Percentiles rank a stretch among this genome's conserved stretches.
phyloP scores from a whole-genome alignment of 2,329 filamentous ascomycete species.

The Aspergillus arachidicola region DNA sequence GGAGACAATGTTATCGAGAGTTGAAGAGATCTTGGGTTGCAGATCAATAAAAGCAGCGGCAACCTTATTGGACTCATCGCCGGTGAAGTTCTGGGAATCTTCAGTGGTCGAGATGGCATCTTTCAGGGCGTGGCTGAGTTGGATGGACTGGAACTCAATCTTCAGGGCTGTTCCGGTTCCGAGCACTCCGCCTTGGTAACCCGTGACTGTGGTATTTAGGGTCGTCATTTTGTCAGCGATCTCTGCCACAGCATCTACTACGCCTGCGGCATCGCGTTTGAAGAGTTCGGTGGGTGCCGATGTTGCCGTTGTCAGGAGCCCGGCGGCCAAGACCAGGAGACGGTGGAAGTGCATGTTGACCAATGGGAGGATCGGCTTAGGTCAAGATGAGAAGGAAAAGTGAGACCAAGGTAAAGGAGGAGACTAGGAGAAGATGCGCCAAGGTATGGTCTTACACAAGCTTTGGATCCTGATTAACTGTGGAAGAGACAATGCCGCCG shows the following conservation, averaged over 20 bases:
- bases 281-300: background rate
- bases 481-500: background rate
- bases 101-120: constrained; percentile 12
- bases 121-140: constrained; percentile 14
- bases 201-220: constrained; percentile 21
- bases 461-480: background rate
- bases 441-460: background rate
- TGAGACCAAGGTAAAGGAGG: background rate
- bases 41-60: constrained; percentile 17
- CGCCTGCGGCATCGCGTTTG: constrained; percentile 19
- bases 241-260: constrained; percentile 17
- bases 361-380: too few species aligned
- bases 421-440: too few species aligned
- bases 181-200: constrained; percentile 18
- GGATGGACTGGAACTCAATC: constrained; percentile 19
- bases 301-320: constrained; percentile 11
- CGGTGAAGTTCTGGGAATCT: constrained; percentile 19
- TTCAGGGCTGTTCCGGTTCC: constrained; percentile 19
- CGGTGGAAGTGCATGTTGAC: constrained; percentile 2
- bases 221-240: constrained; percentile 17
- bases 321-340: constrained; percentile 10
- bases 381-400: too few species aligned
- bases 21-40: constrained; percentile 21
- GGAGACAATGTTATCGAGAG: constrained; percentile 20
- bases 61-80: constrained; percentile 18